phyloP scores from a whole-genome alignment of 2,329 filamentous ascomycete genomes.

The Sporothrix curviconia region DNA sequence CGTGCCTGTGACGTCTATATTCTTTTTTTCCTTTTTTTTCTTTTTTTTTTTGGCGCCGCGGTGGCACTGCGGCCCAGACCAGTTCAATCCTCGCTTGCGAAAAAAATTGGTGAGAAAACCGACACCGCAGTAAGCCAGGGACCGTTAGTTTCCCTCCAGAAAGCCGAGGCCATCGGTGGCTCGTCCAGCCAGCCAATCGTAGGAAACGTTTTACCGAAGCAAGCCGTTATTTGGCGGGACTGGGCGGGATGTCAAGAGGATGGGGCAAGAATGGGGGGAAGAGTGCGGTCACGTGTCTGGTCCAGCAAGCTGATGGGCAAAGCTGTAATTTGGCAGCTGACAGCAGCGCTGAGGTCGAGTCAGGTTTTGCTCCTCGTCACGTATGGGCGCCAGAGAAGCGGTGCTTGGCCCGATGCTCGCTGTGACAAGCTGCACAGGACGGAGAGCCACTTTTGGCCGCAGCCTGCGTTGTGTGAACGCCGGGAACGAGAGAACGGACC shows the following conservation, averaged over 20 bases:
- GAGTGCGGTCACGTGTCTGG: constrained; percentile 4
- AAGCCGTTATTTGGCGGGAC: not conserved
- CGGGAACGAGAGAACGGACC: too few species aligned
- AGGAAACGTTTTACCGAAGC: constrained; percentile 18
- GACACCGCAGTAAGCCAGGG: not conserved
- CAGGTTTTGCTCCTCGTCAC: too few species aligned
- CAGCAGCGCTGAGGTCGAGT: too few species aligned
- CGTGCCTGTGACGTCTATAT: constrained; percentile 5
- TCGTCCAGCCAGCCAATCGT: constrained; percentile 12
- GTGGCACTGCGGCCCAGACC: not conserved
- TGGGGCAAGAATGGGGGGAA: not conserved
- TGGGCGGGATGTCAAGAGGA: not conserved
- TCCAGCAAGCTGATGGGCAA: too few species aligned
- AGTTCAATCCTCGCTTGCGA: too few species aligned
- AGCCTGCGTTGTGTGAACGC: too few species aligned
- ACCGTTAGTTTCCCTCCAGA: not conserved
- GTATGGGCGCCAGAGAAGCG: too few species aligned
- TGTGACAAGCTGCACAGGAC: too few species aligned
- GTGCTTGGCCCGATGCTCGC: too few species aligned
- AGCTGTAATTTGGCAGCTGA: too few species aligned
- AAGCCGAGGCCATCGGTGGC: constrained; percentile 6
- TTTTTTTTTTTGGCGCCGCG: not conserved
- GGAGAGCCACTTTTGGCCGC: too few species aligned
- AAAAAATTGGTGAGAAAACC: not conserved
- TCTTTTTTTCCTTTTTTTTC: not conserved